phyloP scores from a whole-genome alignment of 345 rosid genomes.

The Noccaea bulbosa region DNA sequence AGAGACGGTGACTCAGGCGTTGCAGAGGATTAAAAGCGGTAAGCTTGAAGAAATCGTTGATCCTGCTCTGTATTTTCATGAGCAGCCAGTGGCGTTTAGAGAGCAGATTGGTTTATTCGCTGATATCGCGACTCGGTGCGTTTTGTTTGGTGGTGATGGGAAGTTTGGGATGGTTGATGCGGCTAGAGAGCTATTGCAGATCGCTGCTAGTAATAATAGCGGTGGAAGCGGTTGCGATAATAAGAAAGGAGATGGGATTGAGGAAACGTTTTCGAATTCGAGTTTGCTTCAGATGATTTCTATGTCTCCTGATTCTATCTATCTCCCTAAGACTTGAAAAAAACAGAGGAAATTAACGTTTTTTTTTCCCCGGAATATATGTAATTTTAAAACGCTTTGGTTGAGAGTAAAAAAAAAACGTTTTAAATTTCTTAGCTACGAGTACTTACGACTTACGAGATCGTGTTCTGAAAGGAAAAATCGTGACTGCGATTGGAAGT shows the following conservation, averaged over 20 bases:
- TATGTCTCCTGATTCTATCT: constrained; percentile 80
- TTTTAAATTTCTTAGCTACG: neutral
- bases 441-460: constrained; percentile 32
- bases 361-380: constrained; percentile 3
- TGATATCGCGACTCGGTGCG: constrained; percentile 76
- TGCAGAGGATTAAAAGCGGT: constrained; percentile 61
- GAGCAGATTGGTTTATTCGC: constrained; percentile 75
- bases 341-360: neutral
- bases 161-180: constrained; percentile 75
- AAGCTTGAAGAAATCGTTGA: constrained; percentile 77
- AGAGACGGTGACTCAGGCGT: constrained; percentile 49
- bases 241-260: constrained; percentile 59
- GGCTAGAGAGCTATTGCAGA: constrained; percentile 68
- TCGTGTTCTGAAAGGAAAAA: constrained; percentile 11
- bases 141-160: constrained; percentile 76
- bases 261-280: constrained; percentile 89
- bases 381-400: constrained; percentile 28
- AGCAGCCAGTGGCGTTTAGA: constrained; percentile 52
- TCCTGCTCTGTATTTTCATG: constrained; percentile 66
- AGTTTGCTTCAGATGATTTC: constrained; percentile 92
- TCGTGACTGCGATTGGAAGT: constrained; percentile 34
- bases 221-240: constrained; percentile 53
- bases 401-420: constrained; percentile 40
- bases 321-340: constrained; percentile 36
- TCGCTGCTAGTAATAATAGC: constrained; percentile 47